Conservation (phyloP, 805 yeast genomes). For the Yamadazyma sp. region DNA sequence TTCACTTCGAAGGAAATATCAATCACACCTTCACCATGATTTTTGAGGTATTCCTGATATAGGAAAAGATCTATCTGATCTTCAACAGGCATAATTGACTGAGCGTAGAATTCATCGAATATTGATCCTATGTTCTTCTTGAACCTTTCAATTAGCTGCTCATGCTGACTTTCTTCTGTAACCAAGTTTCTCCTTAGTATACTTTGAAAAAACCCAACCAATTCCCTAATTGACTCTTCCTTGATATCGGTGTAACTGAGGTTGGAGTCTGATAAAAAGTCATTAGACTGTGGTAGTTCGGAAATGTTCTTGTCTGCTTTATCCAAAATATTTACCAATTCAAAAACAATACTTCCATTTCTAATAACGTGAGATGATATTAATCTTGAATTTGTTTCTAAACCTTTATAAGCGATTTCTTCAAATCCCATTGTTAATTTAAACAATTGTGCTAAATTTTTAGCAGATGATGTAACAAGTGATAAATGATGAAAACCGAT, state of each 20-base stretch:
- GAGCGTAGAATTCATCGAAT: slow-evolving; percentile 5
- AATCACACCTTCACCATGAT: slow-evolving; percentile 79
- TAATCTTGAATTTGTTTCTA: slow-evolving; percentile 63
- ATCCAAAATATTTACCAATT: slow-evolving; percentile 40
- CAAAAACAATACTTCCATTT: slow-evolving; percentile 53
- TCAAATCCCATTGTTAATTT: slow-evolving; percentile 59
- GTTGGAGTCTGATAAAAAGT: slow-evolving; percentile 3
- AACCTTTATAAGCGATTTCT: slow-evolving; percentile 59
- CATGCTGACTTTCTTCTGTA: not conserved
- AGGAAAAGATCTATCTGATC: slow-evolving; percentile 6
- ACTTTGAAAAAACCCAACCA: not conserved
- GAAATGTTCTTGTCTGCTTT: slow-evolving; percentile 7
- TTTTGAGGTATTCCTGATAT: slow-evolving; percentile 14
- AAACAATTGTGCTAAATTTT: slow-evolving; percentile 55
- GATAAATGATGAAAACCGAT: slow-evolving; percentile 63
- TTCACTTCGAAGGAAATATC: slow-evolving; percentile 69
- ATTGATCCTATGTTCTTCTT: slow-evolving; percentile 1
- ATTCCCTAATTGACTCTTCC: not conserved
- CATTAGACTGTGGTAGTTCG: slow-evolving; percentile 4
- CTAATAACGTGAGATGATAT: slow-evolving; percentile 58
- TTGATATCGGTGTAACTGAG: slow-evolving; percentile 3
- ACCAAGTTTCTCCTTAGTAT: slow-evolving; percentile 3
- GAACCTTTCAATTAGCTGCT: not conserved
- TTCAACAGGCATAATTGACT: slow-evolving; percentile 3
- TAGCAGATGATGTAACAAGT: slow-evolving; percentile 73